These are phyloP conservation scores for Aristolochia contorta DNA, from an alignment of 164 flowering plant genomes.

Conservation along the genomic window DNA sequence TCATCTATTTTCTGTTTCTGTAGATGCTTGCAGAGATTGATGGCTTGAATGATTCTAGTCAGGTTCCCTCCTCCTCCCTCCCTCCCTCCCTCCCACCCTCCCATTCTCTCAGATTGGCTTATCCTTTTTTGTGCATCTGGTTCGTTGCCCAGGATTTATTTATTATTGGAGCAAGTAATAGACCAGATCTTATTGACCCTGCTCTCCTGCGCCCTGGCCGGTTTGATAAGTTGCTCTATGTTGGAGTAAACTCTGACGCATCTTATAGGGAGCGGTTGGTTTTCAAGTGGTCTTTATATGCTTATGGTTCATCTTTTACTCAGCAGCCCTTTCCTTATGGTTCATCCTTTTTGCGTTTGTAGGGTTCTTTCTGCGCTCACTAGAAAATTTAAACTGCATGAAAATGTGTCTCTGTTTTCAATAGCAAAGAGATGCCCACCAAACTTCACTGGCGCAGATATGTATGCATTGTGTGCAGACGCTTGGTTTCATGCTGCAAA, in stretches of 20 bases:
- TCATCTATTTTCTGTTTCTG: not conserved
- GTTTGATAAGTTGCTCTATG: constrained; percentile 87
- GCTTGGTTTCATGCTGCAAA: constrained; percentile 98
- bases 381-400: constrained; percentile 65
- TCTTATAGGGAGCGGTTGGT: constrained; percentile 74
- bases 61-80: constrained; percentile 37
- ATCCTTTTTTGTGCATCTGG: not conserved
- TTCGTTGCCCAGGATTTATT: constrained; percentile 58
- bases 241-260: constrained; percentile 81
- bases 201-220: constrained; percentile 95
- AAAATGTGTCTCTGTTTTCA: constrained; percentile 18
- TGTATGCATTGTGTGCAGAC: constrained; percentile 62
- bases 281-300: not conserved
- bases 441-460: constrained; percentile 92
- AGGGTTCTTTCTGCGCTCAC: constrained; percentile 90
- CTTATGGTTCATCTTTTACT: not conserved
- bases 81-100: constrained; percentile 1
- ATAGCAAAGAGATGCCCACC: constrained; percentile 75
- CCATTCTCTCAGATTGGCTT: constrained; percentile 14
- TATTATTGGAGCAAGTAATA: constrained; percentile 92
- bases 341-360: constrained; percentile 5
- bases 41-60: constrained; percentile 78
- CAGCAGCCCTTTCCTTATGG: not conserved
- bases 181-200: constrained; percentile 95
- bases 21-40: constrained; percentile 99